Evolutionary conservation across 2,329 filamentous ascomycete species (phyloP), one percentile per base, ranked within the genome.

Genomic region (Cladosporium sp.): DNA sequence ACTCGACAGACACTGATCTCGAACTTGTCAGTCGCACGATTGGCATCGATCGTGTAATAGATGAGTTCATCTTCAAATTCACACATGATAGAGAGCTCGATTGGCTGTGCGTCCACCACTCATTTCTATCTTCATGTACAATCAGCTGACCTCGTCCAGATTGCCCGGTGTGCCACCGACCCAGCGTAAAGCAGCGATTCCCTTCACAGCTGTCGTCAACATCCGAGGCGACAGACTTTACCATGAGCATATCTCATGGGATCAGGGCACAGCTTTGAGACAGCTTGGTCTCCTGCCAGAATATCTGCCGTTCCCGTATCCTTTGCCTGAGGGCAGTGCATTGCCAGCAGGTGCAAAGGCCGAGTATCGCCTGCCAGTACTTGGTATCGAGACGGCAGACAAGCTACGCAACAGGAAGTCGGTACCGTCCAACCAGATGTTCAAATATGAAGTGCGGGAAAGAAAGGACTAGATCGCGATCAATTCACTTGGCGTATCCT

Each of bases 231-330:
- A 91, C 71, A 80, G 88, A 0, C 76, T 91, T 0, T 90, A 86
- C 69, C 88, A 91, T 68, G 89, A 91, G 73, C 89, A 91, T 70
- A 91, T 91, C 51, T 79, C 83, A 16, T 91, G 89, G 88, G 89
- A 91, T 66, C 88, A 91, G 73, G 85, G 81, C 0, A 88, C 86
- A 0, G 83, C 86, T 1, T 77, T 91, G 11, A 76, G 80, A 7
- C 89, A 91, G 72, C 74, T 89, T 1, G 88, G 86, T 0, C 73
- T 90, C 23, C 73, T 91, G 59, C 88, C 88, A 0, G 83, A 90
- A 65, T 91, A 87, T 67, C 80, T 91, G 0, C 84, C 85, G 0
- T 91, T 63, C 60, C 60, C 60, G 0, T 46, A 56, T 32, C 49
- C 48, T 25, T 26, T 63, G 10, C 60, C 60, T 28, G 60, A 69